These are phyloP conservation scores for Udeniomyces megalosporus DNA, from an alignment of 768 basidiomycete genomes.

Conservation along the genomic window DNA sequence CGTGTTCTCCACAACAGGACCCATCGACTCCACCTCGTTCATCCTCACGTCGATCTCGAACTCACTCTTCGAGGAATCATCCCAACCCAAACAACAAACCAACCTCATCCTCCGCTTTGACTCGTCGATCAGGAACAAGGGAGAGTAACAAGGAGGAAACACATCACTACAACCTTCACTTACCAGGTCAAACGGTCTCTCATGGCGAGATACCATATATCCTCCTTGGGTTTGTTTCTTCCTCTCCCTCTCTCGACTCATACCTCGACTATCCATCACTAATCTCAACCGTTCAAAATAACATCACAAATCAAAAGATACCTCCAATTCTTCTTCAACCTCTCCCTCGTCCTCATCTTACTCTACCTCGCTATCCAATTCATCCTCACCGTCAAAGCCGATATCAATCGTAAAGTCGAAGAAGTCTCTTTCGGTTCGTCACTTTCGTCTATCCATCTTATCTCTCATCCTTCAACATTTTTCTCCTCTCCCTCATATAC, in stretches of 20 bases:
- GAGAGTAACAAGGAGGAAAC: background rate
- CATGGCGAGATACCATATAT: slow-evolving; percentile 46
- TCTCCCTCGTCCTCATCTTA: slow-evolving; percentile 62
- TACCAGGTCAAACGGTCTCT: slow-evolving; percentile 20
- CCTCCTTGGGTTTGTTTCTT: slow-evolving; percentile 49
- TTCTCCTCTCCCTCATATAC: background rate
- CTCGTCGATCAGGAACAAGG: background rate
- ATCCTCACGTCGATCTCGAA: background rate
- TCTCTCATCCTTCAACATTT: background rate
- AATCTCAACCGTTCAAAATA: background rate
- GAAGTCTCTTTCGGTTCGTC: slow-evolving; percentile 74
- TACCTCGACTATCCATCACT: background rate
- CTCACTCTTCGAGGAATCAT: background rate
- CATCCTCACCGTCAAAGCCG: slow-evolving; percentile 73
- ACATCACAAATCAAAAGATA: background rate
- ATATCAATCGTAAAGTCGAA: slow-evolving; percentile 70
- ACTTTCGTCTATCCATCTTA: background rate
- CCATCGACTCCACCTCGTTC: background rate
- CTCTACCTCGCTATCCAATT: slow-evolving; percentile 74
- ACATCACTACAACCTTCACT: slow-evolving; percentile 25
- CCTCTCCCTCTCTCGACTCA: background rate
- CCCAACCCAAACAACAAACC: background rate
- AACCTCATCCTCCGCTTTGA: background rate
- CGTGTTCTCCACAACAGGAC: background rate
- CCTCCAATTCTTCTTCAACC: slow-evolving; percentile 83